Evolutionary conservation across 495 filamentous ascomycete species (phyloP), one percentile per base, ranked within the genome.

Genomic region (Penicillium canariense): DNA sequence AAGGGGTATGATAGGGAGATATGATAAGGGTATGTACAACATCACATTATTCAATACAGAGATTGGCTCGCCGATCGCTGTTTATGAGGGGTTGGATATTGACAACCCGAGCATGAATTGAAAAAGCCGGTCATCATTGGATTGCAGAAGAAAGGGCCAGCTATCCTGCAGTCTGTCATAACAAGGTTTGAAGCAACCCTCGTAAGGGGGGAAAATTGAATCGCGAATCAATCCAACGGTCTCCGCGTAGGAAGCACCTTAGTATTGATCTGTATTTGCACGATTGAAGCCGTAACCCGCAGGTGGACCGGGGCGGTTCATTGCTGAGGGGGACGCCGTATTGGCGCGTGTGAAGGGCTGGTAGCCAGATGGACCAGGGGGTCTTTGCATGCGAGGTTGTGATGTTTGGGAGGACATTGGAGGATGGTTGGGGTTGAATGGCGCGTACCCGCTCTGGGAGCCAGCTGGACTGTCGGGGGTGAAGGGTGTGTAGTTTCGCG

Each of bases 231-330:
- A 39, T 39, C 6, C 22, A 20, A 39, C 8, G 22, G n/a, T 18
- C 18, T 4, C 15, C 17, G 26, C 11, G 15, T 2, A 25, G 6
- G 18, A 1, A 36, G 25, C 10, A 11, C 14, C 8, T 68, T 49
- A 68, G 25, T 57, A 66, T 44, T 60, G 65, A 27, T 66, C 52
- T 7, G 65, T 68, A 25, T 68, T 55, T 26, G 65, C 48, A 14
- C 65, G 65, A 18, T 58, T 62, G 39, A 68, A 60, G 1, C 48
- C 51, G 28, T 68, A 52, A 22, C 59, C 61, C 1, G 50, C 54
- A n/a, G 65, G 64, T 17, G 62, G 56, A 17, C 59, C 62, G 30
- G 57, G 50, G 4, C 65, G 65, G 40, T 63, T 54, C 57, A 66
- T 66, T 3, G 51, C 50, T 0, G 59, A 58, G 5, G 65, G 57